Evolutionary conservation across 2,329 filamentous ascomycete genomes (phyloP).

Genomic region (Leptosphaerulina australis): DNA sequence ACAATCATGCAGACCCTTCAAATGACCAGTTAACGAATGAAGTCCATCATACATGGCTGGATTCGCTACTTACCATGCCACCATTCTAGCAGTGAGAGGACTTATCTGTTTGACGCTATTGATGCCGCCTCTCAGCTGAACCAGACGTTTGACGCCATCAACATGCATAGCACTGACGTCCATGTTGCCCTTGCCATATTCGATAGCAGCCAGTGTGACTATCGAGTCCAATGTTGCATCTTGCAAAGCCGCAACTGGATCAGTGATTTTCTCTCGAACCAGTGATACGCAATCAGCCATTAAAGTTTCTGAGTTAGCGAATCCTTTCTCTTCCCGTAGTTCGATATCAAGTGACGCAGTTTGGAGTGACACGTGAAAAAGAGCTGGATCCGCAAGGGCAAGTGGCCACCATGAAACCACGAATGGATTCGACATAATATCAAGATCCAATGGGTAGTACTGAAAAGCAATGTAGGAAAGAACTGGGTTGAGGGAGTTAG

Average conservation of each 20-base stretch:
- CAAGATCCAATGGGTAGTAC: conserved; percentile 64
- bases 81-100: conserved; percentile 62
- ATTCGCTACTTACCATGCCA: conserved; percentile 55
- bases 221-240: conserved; percentile 64
- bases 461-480: conserved; percentile 64
- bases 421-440: conserved; percentile 61
- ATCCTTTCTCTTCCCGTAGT: conserved; percentile 58
- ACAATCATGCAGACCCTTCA: conserved; percentile 64
- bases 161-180: conserved; percentile 56
- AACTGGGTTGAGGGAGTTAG: conserved; percentile 48
- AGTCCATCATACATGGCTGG: too few relatives aligned
- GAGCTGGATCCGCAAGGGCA: conserved; percentile 60
- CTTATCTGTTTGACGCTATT: conserved; percentile 55
- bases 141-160: conserved; percentile 57
- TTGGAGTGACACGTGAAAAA: conserved; percentile 66
- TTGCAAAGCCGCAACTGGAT: conserved; percentile 56
- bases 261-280: conserved; percentile 57
- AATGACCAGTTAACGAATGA: conserved; percentile 6
- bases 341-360: conserved; percentile 65
- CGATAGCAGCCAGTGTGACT: conserved; percentile 63
- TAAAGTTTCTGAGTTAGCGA: conserved; percentile 60
- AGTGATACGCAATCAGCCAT: conserved; percentile 64
- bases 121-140: conserved; percentile 60
- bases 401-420: conserved; percentile 66
- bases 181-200: conserved; percentile 62